Percentiles rank a stretch among this genome's conserved stretches.
phyloP scores from a whole-genome alignment of 345 rosid species.

The Sonneratia alba region DNA sequence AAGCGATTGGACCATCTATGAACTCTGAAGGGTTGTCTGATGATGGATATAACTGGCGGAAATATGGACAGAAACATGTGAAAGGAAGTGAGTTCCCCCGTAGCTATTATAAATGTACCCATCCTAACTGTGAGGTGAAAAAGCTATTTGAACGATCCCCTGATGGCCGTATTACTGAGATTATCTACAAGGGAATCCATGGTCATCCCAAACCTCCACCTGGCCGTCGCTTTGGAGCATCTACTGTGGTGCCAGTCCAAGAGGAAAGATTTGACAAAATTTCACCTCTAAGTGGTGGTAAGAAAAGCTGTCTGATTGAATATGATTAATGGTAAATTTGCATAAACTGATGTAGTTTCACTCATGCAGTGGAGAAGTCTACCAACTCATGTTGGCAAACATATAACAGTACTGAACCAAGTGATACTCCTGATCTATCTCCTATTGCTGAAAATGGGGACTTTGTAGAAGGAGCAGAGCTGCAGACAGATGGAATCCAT shows the following conservation, averaged over 20 bases:
- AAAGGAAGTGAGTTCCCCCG: constrained; percentile 99
- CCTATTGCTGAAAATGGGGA: constrained; percentile 49
- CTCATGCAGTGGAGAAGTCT: constrained; percentile 40
- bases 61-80: constrained; percentile 98
- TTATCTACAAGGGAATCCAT: constrained; percentile 89
- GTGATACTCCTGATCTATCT: constrained; percentile 47
- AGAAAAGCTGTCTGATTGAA: constrained; percentile 10
- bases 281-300: constrained; percentile 46
- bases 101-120: constrained; percentile 96
- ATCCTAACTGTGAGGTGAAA: constrained; percentile 98
- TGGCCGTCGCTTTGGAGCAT: constrained; percentile 63
- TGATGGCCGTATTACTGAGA: constrained; percentile 88
- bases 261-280: constrained; percentile 63
- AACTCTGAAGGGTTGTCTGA: constrained; percentile 36
- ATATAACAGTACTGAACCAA: constrained; percentile 37
- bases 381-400: constrained; percentile 38
- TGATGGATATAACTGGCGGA: constrained; percentile 99
- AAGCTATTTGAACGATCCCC: constrained; percentile 90
- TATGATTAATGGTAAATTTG: background rate
- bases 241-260: constrained; percentile 44
- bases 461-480: constrained; percentile 35
- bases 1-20: constrained; percentile 37
- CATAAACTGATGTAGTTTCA: constrained; percentile 6
- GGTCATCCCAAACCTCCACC: constrained; percentile 98
- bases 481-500: constrained; percentile 9